A percentile compares a stretch with the other conserved stretches of the same genome.
Evolutionary conservation across 768 basidiomycete genomes (phyloP).

Genomic region (Rossbeevera mucosa): DNA sequence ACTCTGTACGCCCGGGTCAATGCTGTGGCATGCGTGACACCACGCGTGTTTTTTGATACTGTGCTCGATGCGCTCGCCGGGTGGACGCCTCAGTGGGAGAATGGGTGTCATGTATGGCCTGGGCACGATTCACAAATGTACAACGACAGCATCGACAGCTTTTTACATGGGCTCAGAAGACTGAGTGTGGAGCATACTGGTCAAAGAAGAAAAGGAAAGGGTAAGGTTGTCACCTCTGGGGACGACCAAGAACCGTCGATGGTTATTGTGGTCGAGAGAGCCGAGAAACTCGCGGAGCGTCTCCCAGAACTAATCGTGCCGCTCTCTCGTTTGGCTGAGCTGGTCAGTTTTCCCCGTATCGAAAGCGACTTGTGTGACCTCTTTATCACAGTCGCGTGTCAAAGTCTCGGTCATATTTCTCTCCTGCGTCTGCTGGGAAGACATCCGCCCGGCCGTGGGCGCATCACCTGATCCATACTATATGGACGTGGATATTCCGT

Average conservation of each 20-base stretch:
- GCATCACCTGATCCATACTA: constrained; percentile 72
- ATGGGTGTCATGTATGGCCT: constrained; percentile 59
- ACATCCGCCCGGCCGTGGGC: constrained; percentile 63
- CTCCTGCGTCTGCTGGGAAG: constrained; percentile 66
- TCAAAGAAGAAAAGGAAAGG: constrained; percentile 31
- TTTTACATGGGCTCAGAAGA: constrained; percentile 59
- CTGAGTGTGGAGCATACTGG: constrained; percentile 25
- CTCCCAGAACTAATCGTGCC: constrained; percentile 67
- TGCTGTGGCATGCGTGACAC: constrained; percentile 55
- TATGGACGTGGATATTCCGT: constrained; percentile 48
- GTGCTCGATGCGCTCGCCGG: constrained; percentile 56
- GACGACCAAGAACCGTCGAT: constrained; percentile 32
- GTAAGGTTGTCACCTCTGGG: constrained; percentile 19
- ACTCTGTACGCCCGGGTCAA: constrained; percentile 47
- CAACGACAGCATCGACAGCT: constrained; percentile 64
- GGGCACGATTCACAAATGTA: constrained; percentile 39
- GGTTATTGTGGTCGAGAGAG: constrained; percentile 62
- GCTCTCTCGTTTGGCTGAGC: constrained; percentile 62
- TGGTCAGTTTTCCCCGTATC: constrained; percentile 43
- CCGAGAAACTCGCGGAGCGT: constrained; percentile 58
- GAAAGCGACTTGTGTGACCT: constrained; percentile 2
- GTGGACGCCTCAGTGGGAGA: constrained; percentile 55
- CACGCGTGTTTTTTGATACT: constrained; percentile 62
- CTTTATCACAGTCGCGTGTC: constrained; percentile 48
- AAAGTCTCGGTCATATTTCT: constrained; percentile 59